These are phyloP conservation scores for Iberis amara DNA, from an alignment of 441 rosid species.

Conservation along the genomic window DNA sequence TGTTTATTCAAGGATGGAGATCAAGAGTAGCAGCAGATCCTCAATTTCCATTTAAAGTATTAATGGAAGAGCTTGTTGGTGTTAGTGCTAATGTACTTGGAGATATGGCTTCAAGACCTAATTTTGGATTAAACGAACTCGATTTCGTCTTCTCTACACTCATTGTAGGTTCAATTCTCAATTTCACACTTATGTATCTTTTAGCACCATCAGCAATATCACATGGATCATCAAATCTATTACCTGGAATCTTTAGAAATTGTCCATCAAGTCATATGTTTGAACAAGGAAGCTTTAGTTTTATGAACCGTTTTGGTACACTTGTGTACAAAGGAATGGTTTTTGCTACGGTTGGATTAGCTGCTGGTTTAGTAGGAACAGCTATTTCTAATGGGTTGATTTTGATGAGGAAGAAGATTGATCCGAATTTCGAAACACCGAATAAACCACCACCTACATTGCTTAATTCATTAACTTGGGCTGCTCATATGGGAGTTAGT, in stretches of 20 bases:
- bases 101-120: slow-evolving; percentile 93
- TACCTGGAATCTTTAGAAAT: slow-evolving; percentile 59
- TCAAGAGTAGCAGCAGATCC: slow-evolving; percentile 83
- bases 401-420: slow-evolving; percentile 85
- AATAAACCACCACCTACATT: slow-evolving; percentile 88
- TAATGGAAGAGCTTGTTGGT: slow-evolving; percentile 90
- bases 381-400: slow-evolving; percentile 80
- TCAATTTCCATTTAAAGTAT: slow-evolving; percentile 81
- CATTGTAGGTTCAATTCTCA: slow-evolving; percentile 69
- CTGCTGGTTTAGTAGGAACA: slow-evolving; percentile 87
- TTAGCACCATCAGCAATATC: slow-evolving; percentile 58
- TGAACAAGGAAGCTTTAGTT: slow-evolving; percentile 53
- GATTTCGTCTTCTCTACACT: slow-evolving; percentile 91
- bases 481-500: slow-evolving; percentile 85
- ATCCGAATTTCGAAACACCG: slow-evolving; percentile 77
- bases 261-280: slow-evolving; percentile 88
- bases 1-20: slow-evolving; percentile 64
- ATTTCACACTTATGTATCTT: slow-evolving; percentile 79
- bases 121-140: slow-evolving; percentile 83
- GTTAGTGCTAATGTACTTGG: slow-evolving; percentile 72
- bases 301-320: slow-evolving; percentile 61
- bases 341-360: slow-evolving; percentile 87
- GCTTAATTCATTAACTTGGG: slow-evolving; percentile 86
- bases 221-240: slow-evolving; percentile 31
- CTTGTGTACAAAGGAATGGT: slow-evolving; percentile 67